Conservation (phyloP, 2,329 filamentous ascomycete genomes). For the Colletotrichum shisoi region DNA sequence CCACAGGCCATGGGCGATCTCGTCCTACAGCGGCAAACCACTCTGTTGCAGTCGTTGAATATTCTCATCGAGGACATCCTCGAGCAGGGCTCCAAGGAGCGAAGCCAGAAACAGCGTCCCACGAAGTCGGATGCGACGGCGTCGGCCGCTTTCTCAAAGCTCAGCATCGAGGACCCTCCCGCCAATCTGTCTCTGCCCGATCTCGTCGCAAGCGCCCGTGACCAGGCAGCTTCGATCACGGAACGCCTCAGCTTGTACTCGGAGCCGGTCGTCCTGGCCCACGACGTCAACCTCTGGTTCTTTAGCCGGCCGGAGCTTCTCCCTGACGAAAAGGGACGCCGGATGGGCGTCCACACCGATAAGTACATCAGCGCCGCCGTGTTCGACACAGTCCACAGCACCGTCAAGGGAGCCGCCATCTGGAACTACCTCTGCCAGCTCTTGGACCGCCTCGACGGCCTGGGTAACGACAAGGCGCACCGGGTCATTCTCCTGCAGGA, state of each 20-base stretch:
- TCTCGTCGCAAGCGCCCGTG: constrained; percentile 45
- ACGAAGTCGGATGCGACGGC: constrained; percentile 47
- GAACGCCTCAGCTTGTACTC: constrained; percentile 49
- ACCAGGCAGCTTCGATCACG: constrained; percentile 48
- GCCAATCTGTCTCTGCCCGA: constrained; percentile 47
- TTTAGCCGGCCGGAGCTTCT: constrained; percentile 54
- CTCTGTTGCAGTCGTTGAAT: constrained; percentile 51
- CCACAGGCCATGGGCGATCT: constrained; percentile 48
- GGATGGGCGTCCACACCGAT: constrained; percentile 50
- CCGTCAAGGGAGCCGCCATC: constrained; percentile 48
- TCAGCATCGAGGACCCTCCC: constrained; percentile 44
- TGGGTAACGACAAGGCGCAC: constrained; percentile 44
- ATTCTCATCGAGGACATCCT: constrained; percentile 56
- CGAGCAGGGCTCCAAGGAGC: constrained; percentile 48
- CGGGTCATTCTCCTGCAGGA: constrained; percentile 54
- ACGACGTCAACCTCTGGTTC: constrained; percentile 50
- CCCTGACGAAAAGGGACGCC: constrained; percentile 55
- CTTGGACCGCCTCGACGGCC: constrained; percentile 47
- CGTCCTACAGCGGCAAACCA: constrained; percentile 52
- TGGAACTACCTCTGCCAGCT: constrained; percentile 54
- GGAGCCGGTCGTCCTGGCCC: constrained; percentile 47
- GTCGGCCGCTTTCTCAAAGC: constrained; percentile 46
- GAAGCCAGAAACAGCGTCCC: constrained; percentile 37
- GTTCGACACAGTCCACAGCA: constrained; percentile 52
- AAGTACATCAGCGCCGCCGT: constrained; percentile 53